phyloP scores from a whole-genome alignment of 306 rosid species.

The Gastrolobium bilobum region DNA sequence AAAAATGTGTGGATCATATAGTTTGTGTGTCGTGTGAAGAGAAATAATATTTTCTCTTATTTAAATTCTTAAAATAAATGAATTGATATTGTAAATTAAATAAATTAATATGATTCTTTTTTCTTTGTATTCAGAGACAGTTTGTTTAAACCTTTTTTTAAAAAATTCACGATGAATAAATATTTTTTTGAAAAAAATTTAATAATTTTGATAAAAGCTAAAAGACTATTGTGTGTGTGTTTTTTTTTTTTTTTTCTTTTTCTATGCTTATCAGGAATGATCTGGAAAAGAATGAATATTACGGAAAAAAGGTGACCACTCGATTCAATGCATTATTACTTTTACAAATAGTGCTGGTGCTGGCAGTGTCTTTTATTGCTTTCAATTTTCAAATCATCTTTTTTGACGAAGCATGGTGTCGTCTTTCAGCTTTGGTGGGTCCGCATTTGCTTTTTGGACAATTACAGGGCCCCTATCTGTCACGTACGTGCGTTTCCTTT shows the following conservation, averaged over 20 bases:
- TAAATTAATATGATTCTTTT: not conserved
- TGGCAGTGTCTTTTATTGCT: not conserved
- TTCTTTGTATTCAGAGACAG: not conserved
- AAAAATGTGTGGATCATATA: too few relatives aligned
- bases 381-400: not conserved
- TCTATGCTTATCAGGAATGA: not conserved
- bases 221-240: too few relatives aligned
- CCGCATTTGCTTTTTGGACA: not conserved
- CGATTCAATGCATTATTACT: not conserved
- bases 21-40: too few relatives aligned
- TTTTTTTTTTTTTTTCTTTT: too few relatives aligned
- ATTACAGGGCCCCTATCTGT: not conserved
- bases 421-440: not conserved
- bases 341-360: not conserved
- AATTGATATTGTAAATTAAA: not conserved
- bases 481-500: not conserved
- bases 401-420: not conserved
- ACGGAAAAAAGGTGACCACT: not conserved
- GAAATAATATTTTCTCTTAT: too few relatives aligned
- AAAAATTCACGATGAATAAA: too few relatives aligned
- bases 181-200: too few relatives aligned
- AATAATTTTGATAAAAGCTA: too few relatives aligned
- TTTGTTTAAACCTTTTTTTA: not conserved
- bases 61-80: not conserved
- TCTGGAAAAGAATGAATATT: not conserved